Base-by-base conservation (phyloP, 1,284 basidiomycete species). In the Melampsora americana region DNA sequence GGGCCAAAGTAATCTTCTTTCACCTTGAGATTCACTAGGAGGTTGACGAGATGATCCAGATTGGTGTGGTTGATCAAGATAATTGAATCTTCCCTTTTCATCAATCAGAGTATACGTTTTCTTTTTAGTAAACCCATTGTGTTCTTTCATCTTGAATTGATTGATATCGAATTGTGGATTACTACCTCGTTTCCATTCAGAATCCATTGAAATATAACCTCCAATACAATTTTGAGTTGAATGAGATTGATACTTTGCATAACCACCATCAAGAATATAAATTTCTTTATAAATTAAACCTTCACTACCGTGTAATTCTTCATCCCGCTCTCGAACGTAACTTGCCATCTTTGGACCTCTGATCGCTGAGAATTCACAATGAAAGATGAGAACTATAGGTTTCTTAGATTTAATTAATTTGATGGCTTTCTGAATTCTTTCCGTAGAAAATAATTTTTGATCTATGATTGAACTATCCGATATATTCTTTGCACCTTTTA, bases 201-300 rank as follows among this genome's bases (percentile, higher is more conserved):
- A 53, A 16, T 53, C 50, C 23, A 26, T 20, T 20, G 50, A 26
- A 5, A 53, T 26, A 26, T 53, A 53, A 5, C 23, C 50, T 53
- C 50, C 50, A 20, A 20, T 16, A 26, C 50, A 53, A 53, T 20
- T 20, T 16, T 53, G 18, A 5, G 50, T 4, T 16, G 50, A 53
- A 12, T 18, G 16, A 20, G 4, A 3, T 16, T 20, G 16, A 53
- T 20, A 53, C 16, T 18, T 18, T 53, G 50, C 16, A 26, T 53
- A 53, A 53, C 50, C 50, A 53, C 50, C 50, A 5, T 53, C 18
- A 53, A 53, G 50, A 12, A 53, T 53, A 53, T 53, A 53, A 53
- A 53, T 53, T 12, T 35, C 35, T 18, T 18, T 18, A 12, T 53
- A 26, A 53, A 20, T 3, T 53, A 53, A 16, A 53, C 50, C 50